Evolutionary conservation across 352 stramenopile genomes (phyloP), one percentile per base, ranked within the genome.

Genomic region (Globisporangium lucens): DNA sequence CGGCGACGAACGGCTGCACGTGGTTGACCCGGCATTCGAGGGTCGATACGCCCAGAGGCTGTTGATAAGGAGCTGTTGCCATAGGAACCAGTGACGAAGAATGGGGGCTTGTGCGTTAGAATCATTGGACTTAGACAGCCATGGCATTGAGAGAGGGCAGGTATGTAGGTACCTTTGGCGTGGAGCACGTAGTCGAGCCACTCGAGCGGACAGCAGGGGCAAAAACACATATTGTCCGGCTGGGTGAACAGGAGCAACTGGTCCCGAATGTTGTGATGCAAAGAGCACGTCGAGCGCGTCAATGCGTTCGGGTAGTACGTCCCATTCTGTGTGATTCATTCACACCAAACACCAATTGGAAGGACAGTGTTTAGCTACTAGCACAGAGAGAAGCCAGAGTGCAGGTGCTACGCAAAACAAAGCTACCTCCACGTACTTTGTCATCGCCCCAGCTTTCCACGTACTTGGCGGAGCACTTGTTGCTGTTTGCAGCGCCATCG

Each of bases 101-200:
- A 24, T 24, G 24, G 24, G 24, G 24, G 24, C 24, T 24, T 1
- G n/a, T 36, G 5, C 22, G 61, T 67, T 20, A 13, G 27, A 46
- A 38, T 0, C 6, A 3, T 20, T 7, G 58, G 7, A 33, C 22
- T 27, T 9, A 58, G 3, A 20, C 29, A 4, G 8, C 8, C 61
- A 24, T 53, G 60, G 9, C 3, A 63, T 6, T 5, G 36, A 29
- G 22, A 56, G 12, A 53, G 13, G 3, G 3, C 20, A 55, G 20
- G 0, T 9, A 56, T 4, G 7, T n/a, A 27, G 10, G 2, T 75
- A 90, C 83, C 70, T 87, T 88, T 73, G 24, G 78, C 85, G 47
- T 88, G 90, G 1, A 95, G 75, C 33, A 93, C 79, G 69, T 95
- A 95, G 75, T 95, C 87, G 22, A 95, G 68, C 87, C 87, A 95